A percentile compares a stretch with the other conserved stretches of the same genome.
Conservation (phyloP, 306 rosid species). For the Lupinus albus region DNA sequence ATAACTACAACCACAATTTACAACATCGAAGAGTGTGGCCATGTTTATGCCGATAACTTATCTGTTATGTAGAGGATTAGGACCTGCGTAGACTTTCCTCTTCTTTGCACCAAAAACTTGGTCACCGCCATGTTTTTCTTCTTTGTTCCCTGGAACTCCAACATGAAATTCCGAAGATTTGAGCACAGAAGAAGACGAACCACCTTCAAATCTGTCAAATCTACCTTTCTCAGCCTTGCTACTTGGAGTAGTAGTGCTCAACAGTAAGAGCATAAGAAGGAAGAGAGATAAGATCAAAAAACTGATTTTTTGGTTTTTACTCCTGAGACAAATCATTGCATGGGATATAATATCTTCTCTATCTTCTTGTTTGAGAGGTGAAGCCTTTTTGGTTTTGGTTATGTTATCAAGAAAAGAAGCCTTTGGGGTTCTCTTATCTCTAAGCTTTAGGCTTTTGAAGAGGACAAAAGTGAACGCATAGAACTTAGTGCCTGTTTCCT, state of each 20-base stretch:
- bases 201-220: conserved; percentile 33
- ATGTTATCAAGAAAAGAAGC: conserved; percentile 39
- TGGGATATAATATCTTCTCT: conserved; percentile 25
- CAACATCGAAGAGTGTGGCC: neutral
- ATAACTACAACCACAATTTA: no score
- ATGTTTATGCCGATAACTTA: conserved; percentile 47
- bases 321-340: conserved; percentile 58
- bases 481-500: conserved; percentile 50
- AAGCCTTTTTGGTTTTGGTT: conserved; percentile 40
- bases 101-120: conserved; percentile 62
- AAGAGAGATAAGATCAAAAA: conserved; percentile 49
- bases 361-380: conserved; percentile 2
- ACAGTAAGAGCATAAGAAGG: conserved; percentile 46
- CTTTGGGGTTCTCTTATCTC: conserved; percentile 33
- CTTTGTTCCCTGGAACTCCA: conserved; percentile 37
- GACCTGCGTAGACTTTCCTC: conserved; percentile 89
- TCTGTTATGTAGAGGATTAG: conserved; percentile 93
- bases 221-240: conserved; percentile 43
- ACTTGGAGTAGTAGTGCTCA: conserved; percentile 45
- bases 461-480: conserved; percentile 61
- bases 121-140: conserved; percentile 24
- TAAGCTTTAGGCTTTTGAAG: conserved; percentile 48
- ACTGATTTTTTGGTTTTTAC: conserved; percentile 49
- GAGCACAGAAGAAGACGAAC: conserved; percentile 38
- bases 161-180: conserved; percentile 35